These are phyloP conservation scores for Syncephalastrum racemosum DNA, from an alignment of 371 early-diverging fungal species.

Conservation along the genomic window DNA sequence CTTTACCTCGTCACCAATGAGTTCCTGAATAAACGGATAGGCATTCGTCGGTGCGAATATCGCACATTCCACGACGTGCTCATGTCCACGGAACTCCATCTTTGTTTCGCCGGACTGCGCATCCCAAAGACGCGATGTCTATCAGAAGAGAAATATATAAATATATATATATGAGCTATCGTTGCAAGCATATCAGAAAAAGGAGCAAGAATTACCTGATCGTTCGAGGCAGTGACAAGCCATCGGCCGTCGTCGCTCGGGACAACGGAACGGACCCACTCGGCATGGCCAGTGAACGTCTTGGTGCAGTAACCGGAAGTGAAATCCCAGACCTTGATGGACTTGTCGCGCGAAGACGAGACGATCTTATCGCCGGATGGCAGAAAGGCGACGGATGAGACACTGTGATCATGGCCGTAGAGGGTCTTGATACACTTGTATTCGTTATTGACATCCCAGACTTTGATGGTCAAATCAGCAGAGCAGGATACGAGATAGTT, in stretches of 20 bases:
- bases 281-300: slow-evolving; percentile 77
- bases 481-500: slow-evolving; percentile 82
- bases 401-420: slow-evolving; percentile 90
- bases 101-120: slow-evolving; percentile 71
- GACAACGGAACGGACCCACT: slow-evolving; percentile 83
- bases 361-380: slow-evolving; percentile 78
- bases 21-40: slow-evolving; percentile 66
- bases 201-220: slow-evolving; percentile 62
- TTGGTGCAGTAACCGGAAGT: slow-evolving; percentile 79
- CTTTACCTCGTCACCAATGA: slow-evolving; percentile 64
- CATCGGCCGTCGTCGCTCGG: slow-evolving; percentile 72
- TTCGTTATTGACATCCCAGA: slow-evolving; percentile 87
- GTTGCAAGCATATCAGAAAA: neutral
- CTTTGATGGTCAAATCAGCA: slow-evolving; percentile 84
- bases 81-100: slow-evolving; percentile 84
- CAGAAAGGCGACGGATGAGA: slow-evolving; percentile 78
- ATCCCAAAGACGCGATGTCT: slow-evolving; percentile 88
- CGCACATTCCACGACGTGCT: slow-evolving; percentile 92
- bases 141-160: neutral
- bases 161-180: neutral
- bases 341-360: slow-evolving; percentile 86
- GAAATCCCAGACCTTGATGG: slow-evolving; percentile 90
- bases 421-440: slow-evolving; percentile 86
- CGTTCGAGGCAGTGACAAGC: slow-evolving; percentile 79
- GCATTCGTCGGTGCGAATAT: slow-evolving; percentile 76